Evolutionary conservation across 2,329 filamentous ascomycete genomes (phyloP), one percentile per base, ranked within the genome.

Genomic region (Phaeosphaeria sp.): DNA sequence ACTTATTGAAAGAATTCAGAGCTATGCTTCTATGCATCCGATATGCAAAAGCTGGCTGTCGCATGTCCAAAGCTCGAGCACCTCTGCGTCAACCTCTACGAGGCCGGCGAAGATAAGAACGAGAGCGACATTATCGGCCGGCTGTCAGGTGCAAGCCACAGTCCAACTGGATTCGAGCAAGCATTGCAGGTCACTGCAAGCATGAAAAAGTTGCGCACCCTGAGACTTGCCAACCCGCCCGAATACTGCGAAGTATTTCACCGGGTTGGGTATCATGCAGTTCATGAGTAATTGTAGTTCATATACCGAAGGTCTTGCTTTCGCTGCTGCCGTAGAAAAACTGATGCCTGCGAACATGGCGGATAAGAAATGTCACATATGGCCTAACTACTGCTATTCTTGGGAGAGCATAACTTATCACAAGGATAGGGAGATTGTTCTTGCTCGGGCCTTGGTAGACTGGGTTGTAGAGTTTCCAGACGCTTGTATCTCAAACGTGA

Each of bases 1-100:
- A 33, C 50, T 21, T 36, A 49, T 40, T 17, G 52, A 24, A 2
- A 45, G 9, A 22, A 22, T 4, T 2, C 3, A 7, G n/a, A 22
- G 8, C 44, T 36, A 18, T 55, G 20, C 36, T 25, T 49, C 20
- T 20, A 25, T 15, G 30, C 43, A 2, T 5, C 18, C 3, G 49
- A 56, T 18, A 6, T 56, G 9, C 43, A 48, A 3, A 22, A 52
- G 3, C 43, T 52, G 13, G 33, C 49, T 6, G 43, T 22, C 5
- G 33, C 33, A 6, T 56, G 54, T n/a, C 42, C 49, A 27, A 21
- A 24, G 2, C 6, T 56, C 15, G 22, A 49, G n/a, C 33, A 52
- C n/a, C 33, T 56, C 0, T 52, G 54, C 22, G 49, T 56, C 21
- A 52, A 56, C 20, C 33, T 56, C 6, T 52, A 56, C 30, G 49